Percentiles rank a stretch among this genome's conserved stretches.
Conservation (phyloP, 495 filamentous ascomycete species). For the Opeltia flavorubescens region DNA sequence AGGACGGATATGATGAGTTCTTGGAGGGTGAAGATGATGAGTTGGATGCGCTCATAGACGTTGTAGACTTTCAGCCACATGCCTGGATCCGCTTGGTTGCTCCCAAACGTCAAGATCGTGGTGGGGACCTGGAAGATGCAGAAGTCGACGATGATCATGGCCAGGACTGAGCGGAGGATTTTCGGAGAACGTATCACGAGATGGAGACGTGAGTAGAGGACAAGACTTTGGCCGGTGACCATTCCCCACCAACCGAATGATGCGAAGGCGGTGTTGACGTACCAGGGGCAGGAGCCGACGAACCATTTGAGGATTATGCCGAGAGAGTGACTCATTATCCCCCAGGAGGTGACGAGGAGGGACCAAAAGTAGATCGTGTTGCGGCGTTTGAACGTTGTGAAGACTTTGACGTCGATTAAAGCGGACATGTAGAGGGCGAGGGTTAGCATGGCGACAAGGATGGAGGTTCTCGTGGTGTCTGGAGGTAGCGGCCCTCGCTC, state of each 20-base stretch:
- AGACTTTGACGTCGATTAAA: constrained; percentile 23
- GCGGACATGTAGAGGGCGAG: constrained; percentile 23
- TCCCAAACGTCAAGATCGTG: constrained; percentile 16
- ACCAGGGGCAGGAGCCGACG: constrained; percentile 24
- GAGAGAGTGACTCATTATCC: constrained; percentile 23
- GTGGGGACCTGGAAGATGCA: constrained; percentile 18
- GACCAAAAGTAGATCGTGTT: constrained; percentile 31
- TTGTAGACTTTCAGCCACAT: constrained; percentile 33
- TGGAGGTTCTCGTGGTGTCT: constrained; percentile 9
- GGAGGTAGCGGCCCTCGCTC: constrained; percentile 8
- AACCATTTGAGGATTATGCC: constrained; percentile 33
- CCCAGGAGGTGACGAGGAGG: constrained; percentile 22
- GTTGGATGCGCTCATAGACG: constrained; percentile 48
- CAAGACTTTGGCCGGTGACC: constrained; percentile 46
- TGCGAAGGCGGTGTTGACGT: constrained; percentile 13
- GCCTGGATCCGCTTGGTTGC: constrained; percentile 17
- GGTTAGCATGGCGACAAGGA: constrained; percentile 12
- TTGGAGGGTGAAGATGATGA: constrained; percentile 35
- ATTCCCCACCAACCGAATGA: constrained; percentile 46
- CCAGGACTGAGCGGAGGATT: constrained; percentile 16
- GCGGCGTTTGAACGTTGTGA: constrained; percentile 28
- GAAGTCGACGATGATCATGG: constrained; percentile 20
- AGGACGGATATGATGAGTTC: constrained; percentile 25
- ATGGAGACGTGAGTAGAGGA: constrained; percentile 25
- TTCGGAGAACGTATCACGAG: constrained; percentile 16